Base-by-base conservation (phyloP, 257 asterid species). In the Fraxinus anomala region DNA sequence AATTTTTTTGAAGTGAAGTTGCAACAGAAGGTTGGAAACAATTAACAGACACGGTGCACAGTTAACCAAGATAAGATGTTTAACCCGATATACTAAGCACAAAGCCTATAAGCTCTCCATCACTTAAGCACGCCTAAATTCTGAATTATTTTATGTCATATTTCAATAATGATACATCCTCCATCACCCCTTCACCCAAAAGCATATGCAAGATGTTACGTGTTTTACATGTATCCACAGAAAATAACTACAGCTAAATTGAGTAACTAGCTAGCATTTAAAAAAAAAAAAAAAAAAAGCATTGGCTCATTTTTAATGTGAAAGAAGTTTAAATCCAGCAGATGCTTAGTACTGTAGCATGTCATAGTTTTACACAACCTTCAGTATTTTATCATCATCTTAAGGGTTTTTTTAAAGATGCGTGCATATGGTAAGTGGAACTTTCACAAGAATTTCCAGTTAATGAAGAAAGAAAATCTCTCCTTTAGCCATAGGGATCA, bases 11-110 rank as follows among this genome's bases (percentile, higher is more conserved):
- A 54, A 17, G 24, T 61, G 23, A 61, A 21, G 31, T 59, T 28
- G 36, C 68, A 28, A 42, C 31, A 11, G 8, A 81, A 63, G 9
- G 31, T 21, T 51, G 66, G 26, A 77, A 21, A 70, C 37, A 56
- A 42, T 23, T 39, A 77, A 59, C 6, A 28, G 63, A 47, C 47
- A 69, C n/a, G 79, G 56, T 28, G 39, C 76, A 70, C 70, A 72
- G 39, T 12, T 26, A 72, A 49, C 2, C 51, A 42, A 72, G 37
- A 72, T 26, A 8, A 7, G 24, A 72, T 54, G 19, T 54, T 40
- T 40, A 47, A 49, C 44, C 37, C 14, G 23, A 73, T 33, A 68
- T 44, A 34, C 12, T 47, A 72, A 80, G 69, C 65, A 80, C 17
- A 21, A 44, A 14, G 0, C 65, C 21, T 19, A 26, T 31, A 26